Evolutionary conservation across 345 rosid genomes (phyloP).

Genomic region (Raphanus raphanistrum): DNA sequence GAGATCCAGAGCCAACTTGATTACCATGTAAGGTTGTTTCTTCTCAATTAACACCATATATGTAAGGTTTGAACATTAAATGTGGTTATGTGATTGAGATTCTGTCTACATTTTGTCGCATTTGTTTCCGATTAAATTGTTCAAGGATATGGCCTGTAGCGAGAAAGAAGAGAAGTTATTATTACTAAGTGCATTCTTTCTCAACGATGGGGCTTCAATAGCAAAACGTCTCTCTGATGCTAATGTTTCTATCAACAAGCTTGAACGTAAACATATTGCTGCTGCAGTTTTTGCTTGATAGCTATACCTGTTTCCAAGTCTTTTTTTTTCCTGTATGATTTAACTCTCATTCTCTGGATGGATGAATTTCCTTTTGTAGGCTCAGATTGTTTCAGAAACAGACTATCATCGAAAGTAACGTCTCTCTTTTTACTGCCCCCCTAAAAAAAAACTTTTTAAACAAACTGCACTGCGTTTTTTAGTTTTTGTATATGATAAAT

Average conservation of each 20-base stretch:
- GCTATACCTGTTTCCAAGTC: not conserved
- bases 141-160: not conserved
- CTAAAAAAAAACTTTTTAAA: not conserved
- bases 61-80: not conserved
- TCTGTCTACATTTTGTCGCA: not conserved
- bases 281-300: not conserved
- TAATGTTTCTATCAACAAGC: not conserved
- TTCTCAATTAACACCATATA: too few relatives aligned
- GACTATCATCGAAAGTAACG: not conserved
- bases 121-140: not conserved
- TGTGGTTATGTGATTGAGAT: not conserved
- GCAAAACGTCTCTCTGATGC: slow-evolving; percentile 12
- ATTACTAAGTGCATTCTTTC: not conserved
- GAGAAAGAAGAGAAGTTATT: slow-evolving; percentile 8
- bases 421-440: not conserved
- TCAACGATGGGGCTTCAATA: slow-evolving; percentile 10
- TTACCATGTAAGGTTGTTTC: too few relatives aligned
- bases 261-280: not conserved
- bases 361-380: not conserved
- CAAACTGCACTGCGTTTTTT: not conserved
- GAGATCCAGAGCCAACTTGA: too few relatives aligned
- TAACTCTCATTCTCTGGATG: not conserved
- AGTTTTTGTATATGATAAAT: too few relatives aligned
- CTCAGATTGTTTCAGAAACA: not conserved
- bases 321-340: too few relatives aligned